phyloP scores from a whole-genome alignment of 441 rosid species.

The Rhodomyrtus psidioides region DNA sequence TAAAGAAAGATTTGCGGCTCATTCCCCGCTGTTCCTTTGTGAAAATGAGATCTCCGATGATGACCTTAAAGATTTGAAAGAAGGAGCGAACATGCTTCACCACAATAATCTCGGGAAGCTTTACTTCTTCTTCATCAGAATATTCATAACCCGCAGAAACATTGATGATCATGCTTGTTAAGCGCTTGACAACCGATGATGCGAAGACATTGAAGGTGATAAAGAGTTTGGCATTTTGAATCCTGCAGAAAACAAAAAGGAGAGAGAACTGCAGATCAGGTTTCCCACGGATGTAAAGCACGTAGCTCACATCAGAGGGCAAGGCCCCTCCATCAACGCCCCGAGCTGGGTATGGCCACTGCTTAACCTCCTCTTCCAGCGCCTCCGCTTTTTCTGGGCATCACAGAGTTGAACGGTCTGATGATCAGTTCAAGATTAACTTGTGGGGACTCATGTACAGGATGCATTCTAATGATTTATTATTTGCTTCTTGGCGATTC shows the following conservation, averaged over 20 bases:
- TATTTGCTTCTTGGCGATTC: conserved; percentile 22
- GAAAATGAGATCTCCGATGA: too few relatives aligned
- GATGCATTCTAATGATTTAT: not conserved
- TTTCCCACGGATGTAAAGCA: conserved; percentile 84
- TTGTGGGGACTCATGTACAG: not conserved
- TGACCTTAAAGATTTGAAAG: too few relatives aligned
- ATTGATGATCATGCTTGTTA: not conserved
- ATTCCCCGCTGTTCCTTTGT: too few relatives aligned
- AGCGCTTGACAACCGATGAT: not conserved
- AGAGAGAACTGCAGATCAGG: conserved; percentile 70
- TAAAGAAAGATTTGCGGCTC: too few relatives aligned
- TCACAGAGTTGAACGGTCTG: conserved; percentile 44
- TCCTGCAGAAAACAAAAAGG: conserved; percentile 42
- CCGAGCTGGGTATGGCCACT: conserved; percentile 66
- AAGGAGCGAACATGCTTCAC: too few relatives aligned
- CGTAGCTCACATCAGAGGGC: conserved; percentile 80
- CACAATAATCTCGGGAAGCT: too few relatives aligned
- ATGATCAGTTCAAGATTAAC: conserved; percentile 13
- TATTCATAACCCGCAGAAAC: too few relatives aligned
- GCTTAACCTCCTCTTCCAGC: not conserved
- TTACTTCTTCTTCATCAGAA: too few relatives aligned
- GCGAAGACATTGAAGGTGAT: too few relatives aligned
- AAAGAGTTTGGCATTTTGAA: not conserved
- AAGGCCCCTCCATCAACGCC: conserved; percentile 42
- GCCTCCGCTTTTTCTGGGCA: not conserved